Conservation (phyloP, 2,329 filamentous ascomycete genomes). For the Arthrocladium fulminans region DNA sequence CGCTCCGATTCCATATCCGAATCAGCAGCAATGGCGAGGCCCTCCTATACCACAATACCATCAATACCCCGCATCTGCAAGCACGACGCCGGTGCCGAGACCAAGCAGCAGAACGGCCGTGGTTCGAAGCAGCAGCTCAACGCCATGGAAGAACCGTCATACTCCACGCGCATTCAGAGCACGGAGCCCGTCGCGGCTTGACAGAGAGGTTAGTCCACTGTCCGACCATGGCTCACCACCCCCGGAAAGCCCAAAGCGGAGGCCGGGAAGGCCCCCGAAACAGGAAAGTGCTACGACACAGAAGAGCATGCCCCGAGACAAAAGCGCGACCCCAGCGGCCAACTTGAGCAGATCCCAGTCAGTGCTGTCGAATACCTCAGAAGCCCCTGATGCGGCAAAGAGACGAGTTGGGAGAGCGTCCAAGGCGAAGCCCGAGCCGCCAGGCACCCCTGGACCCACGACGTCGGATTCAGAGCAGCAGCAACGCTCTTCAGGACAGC, state of each 20-base stretch:
- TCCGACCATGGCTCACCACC: conserved; percentile 18
- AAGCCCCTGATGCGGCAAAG: conserved; percentile 15
- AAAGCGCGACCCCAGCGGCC: conserved; percentile 17
- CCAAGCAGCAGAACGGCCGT: conserved; percentile 10
- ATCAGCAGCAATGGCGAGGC: conserved; percentile 16
- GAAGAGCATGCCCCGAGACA: conserved; percentile 8
- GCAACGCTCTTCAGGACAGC: conserved; percentile 26
- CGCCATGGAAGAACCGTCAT: conserved; percentile 19
- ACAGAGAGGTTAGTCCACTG: conserved; percentile 22
- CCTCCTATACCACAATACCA: conserved; percentile 15
- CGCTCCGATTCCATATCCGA: conserved; percentile 17
- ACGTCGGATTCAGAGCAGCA: conserved; percentile 29
- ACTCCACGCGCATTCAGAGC: conserved; percentile 10
- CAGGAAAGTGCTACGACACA: conserved; percentile 8
- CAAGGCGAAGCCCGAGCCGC: conserved; percentile 23
- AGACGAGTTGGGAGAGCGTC: conserved; percentile 12
- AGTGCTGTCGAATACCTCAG: conserved; percentile 19
- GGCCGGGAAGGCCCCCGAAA: conserved; percentile 10
- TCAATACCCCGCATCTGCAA: conserved; percentile 16
- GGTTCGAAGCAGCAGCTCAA: conserved; percentile 16
- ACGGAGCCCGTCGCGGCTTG: conserved; percentile 18
- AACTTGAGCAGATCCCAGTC: conserved; percentile 19
- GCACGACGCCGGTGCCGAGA: conserved; percentile 17
- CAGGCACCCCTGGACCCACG: conserved; percentile 29
- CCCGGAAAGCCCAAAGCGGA: conserved; percentile 7